Evolutionary conservation across 257 asterid genomes (phyloP).

Genomic region (Thymus mandschuricus): DNA sequence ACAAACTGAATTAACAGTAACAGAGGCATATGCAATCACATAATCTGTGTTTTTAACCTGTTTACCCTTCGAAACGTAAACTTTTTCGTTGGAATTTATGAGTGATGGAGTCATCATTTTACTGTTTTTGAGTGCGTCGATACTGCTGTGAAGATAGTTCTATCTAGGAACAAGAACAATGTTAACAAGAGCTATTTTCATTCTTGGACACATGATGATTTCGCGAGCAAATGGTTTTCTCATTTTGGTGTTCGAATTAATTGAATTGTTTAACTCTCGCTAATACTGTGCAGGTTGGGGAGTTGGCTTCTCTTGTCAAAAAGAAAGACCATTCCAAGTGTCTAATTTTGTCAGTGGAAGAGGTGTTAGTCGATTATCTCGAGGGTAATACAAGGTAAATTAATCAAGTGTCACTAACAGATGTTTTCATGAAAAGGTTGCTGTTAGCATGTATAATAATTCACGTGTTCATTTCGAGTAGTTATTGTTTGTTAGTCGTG

Average conservation of each 20-base stretch:
- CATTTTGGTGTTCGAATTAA: constrained; percentile 9
- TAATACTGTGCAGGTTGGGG: constrained; percentile 71
- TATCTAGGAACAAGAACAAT: too few species aligned
- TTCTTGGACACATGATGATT: constrained; percentile 1
- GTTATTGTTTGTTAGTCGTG: too few species aligned
- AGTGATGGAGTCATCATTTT: background rate
- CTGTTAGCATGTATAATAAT: background rate
- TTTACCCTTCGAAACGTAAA: background rate
- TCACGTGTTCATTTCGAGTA: too few species aligned
- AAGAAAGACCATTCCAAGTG: constrained; percentile 83
- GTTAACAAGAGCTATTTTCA: background rate
- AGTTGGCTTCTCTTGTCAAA: constrained; percentile 81
- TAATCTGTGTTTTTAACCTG: background rate
- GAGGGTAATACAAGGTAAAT: constrained; percentile 68
- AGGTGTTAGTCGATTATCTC: constrained; percentile 65
- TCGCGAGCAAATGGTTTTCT: background rate
- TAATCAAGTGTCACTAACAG: constrained; percentile 30
- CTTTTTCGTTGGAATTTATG: background rate
- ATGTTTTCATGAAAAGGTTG: constrained; percentile 4
- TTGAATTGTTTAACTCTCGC: constrained; percentile 1
- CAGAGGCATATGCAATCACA: background rate
- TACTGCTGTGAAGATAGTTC: background rate
- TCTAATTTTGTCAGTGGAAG: constrained; percentile 84
- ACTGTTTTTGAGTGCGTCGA: background rate
- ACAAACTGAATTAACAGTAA: background rate